A percentile compares a stretch with the other conserved stretches of the same genome.
phyloP scores from a whole-genome alignment of 2,329 filamentous ascomycete species.

The Reticulascus tulasneorum region DNA sequence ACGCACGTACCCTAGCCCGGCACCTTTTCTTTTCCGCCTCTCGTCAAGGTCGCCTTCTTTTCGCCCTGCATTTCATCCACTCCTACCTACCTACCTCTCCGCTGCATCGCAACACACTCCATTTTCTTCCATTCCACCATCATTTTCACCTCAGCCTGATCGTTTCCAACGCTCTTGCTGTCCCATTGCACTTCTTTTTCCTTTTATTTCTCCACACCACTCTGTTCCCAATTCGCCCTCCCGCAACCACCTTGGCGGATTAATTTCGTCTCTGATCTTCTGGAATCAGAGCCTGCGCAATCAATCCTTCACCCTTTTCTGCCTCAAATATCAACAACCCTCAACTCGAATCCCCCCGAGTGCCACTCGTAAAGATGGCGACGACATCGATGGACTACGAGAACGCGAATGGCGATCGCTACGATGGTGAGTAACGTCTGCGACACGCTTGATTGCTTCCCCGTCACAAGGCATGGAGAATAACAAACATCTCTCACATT shows the following conservation, averaged over 20 bases:
- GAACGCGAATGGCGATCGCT: slow-evolving; percentile 62
- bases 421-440: slow-evolving; percentile 52
- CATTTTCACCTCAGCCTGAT: slow-evolving; percentile 11
- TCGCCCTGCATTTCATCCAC: too few relatives aligned
- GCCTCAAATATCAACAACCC: slow-evolving; percentile 1
- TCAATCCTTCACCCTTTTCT: slow-evolving; percentile 6
- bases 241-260: slow-evolving; percentile 7
- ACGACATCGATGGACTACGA: slow-evolving; percentile 69
- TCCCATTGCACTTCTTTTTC: slow-evolving; percentile 1
- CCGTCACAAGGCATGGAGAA: slow-evolving; percentile 5
- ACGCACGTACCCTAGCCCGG: too few relatives aligned
- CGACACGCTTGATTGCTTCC: slow-evolving; percentile 1
- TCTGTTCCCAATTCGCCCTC: slow-evolving; percentile 4
- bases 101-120: too few relatives aligned
- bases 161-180: slow-evolving; percentile 7
- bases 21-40: too few relatives aligned
- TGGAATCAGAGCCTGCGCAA: slow-evolving; percentile 13
- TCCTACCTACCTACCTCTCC: too few relatives aligned
- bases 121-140: too few relatives aligned
- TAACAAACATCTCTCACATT: slow-evolving; percentile 2
- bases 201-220: slow-evolving; percentile 3
- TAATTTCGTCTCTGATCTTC: slow-evolving; percentile 8
- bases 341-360: neutral
- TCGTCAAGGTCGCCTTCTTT: too few relatives aligned
- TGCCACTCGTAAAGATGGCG: slow-evolving; percentile 43